A percentile compares a stretch with the other conserved stretches of the same genome.
These are phyloP conservation scores for Fusarium sp. DNA, from an alignment of 2,329 filamentous ascomycete genomes.

Conservation along the genomic window DNA sequence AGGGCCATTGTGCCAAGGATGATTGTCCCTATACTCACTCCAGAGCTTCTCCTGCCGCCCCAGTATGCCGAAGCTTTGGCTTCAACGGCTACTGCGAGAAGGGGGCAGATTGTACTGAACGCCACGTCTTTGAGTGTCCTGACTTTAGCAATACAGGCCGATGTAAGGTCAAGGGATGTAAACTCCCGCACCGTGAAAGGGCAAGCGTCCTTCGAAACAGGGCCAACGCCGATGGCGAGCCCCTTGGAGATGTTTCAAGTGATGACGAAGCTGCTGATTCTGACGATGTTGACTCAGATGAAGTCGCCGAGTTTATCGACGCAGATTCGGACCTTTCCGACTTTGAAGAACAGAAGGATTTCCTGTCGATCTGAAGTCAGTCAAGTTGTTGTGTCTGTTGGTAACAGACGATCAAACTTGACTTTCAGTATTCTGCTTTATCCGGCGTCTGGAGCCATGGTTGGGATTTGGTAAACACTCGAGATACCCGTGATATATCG, in stretches of 20 bases:
- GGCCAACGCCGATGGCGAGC: constrained; percentile 66
- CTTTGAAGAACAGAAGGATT: constrained; percentile 69
- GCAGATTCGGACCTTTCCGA: constrained; percentile 66
- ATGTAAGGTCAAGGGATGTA: constrained; percentile 85
- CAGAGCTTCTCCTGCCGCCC: constrained; percentile 78
- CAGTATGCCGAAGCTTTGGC: constrained; percentile 86
- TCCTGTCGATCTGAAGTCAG: constrained; percentile 57
- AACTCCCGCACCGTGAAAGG: constrained; percentile 86
- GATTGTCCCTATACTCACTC: constrained; percentile 90
- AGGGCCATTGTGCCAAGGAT: constrained; percentile 88
- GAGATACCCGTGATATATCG: constrained; percentile 39
- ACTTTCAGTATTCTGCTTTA: constrained; percentile 29
- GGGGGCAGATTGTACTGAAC: constrained; percentile 79
- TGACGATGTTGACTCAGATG: constrained; percentile 84
- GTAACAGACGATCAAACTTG: constrained; percentile 1
- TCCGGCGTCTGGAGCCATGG: constrained; percentile 35
- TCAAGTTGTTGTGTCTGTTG: constrained; percentile 5
- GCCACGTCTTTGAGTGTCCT: constrained; percentile 93
- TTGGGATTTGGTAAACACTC: constrained; percentile 33
- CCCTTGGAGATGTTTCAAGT: constrained; percentile 78
- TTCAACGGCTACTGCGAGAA: constrained; percentile 89
- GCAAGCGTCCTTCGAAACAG: constrained; percentile 80
- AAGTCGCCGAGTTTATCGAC: constrained; percentile 72
- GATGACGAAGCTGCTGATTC: constrained; percentile 78
- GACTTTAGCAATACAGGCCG: constrained; percentile 91